Conservation (phyloP, 306 rosid species). For the Sindora glabra region DNA sequence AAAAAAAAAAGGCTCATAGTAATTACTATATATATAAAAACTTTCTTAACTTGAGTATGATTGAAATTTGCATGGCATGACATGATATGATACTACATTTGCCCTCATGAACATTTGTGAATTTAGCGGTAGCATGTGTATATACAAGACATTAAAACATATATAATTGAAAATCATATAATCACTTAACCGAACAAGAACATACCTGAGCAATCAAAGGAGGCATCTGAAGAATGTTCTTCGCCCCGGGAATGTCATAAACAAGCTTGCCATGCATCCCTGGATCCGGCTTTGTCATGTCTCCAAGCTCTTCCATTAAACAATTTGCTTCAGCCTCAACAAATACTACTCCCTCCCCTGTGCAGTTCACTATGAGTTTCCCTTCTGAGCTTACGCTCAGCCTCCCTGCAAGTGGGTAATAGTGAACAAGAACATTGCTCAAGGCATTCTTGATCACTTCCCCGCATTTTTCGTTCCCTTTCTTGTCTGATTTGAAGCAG, state of each 20-base stretch:
- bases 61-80: too few relatives aligned
- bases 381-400: constrained; percentile 63
- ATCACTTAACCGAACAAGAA: constrained; percentile 21
- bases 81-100: too few relatives aligned
- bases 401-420: constrained; percentile 84
- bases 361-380: constrained; percentile 75
- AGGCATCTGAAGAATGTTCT: constrained; percentile 79
- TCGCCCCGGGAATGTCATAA: constrained; percentile 79
- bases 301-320: constrained; percentile 58
- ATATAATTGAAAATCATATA: too few relatives aligned
- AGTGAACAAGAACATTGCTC: constrained; percentile 61
- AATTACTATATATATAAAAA: too few relatives aligned
- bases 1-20: too few relatives aligned
- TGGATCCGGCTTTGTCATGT: constrained; percentile 71
- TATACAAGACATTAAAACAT: too few relatives aligned
- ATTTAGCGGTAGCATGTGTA: too few relatives aligned
- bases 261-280: constrained; percentile 75
- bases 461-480: constrained; percentile 53
- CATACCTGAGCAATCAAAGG: constrained; percentile 80
- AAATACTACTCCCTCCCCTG: constrained; percentile 79
- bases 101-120: too few relatives aligned
- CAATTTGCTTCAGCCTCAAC: constrained; percentile 87
- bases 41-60: too few relatives aligned
- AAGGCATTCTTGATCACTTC: constrained; percentile 57
- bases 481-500: constrained; percentile 42